Percentiles rank a stretch among this genome's conserved stretches.
These are phyloP conservation scores for Serpula lacrymans DNA, from an alignment of 768 basidiomycete species.

Conservation along the genomic window DNA sequence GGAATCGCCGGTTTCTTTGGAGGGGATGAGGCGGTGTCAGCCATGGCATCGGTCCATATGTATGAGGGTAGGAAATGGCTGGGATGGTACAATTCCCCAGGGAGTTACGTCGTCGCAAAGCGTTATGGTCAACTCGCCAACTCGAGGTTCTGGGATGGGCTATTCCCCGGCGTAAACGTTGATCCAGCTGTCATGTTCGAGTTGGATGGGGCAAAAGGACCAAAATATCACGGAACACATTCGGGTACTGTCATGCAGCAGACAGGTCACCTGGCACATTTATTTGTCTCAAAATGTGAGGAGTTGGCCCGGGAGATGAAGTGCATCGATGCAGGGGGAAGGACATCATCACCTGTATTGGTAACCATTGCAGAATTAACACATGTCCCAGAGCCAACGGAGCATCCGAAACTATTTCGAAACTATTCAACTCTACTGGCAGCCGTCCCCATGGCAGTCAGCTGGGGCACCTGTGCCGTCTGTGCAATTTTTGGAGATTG, in stretches of 20 bases:
- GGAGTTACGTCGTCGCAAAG: conserved; percentile 32
- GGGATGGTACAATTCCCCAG: conserved; percentile 36
- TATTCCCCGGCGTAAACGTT: conserved; percentile 27
- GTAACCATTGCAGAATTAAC: conserved; percentile 21
- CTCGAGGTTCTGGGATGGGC: conserved; percentile 26
- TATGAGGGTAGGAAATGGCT: conserved; percentile 29
- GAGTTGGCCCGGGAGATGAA: not conserved
- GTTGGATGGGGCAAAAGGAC: conserved; percentile 25
- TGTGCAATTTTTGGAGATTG: conserved; percentile 27
- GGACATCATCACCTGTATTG: conserved; percentile 9
- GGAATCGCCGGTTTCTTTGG: conserved; percentile 36
- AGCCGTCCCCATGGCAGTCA: conserved; percentile 20
- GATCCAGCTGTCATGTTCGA: conserved; percentile 25
- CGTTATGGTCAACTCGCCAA: conserved; percentile 26
- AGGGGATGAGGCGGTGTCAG: conserved; percentile 35
- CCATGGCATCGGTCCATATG: conserved; percentile 33
- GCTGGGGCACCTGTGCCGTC: conserved; percentile 17
- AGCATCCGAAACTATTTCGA: too few species aligned
- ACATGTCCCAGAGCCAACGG: conserved; percentile 14
- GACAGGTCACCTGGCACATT: conserved; percentile 27
- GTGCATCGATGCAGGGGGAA: conserved; percentile 12
- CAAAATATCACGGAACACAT: conserved; percentile 19
- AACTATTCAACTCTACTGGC: conserved; percentile 16
- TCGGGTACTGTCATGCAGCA: conserved; percentile 25
- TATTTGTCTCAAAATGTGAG: conserved; percentile 17